Percentiles rank a stretch among this genome's conserved stretches.
These are phyloP conservation scores for Daedaleopsis nitida DNA, from an alignment of 768 basidiomycete genomes.

Conservation along the genomic window DNA sequence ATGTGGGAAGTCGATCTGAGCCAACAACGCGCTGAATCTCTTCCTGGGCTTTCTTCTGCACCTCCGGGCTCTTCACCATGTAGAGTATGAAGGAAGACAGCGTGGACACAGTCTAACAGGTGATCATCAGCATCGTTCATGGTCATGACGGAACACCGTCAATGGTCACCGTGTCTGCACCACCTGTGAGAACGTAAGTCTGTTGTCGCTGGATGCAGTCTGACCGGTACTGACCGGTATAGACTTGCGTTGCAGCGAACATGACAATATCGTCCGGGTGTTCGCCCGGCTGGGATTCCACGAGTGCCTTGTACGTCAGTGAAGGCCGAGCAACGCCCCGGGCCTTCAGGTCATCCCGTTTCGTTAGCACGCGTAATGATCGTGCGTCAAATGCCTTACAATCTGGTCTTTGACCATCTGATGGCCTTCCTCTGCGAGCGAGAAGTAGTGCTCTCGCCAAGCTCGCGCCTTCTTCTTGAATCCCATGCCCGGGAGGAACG, in stretches of 20 bases:
- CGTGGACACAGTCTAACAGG: conserved; percentile 13
- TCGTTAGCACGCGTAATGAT: too few relatives aligned
- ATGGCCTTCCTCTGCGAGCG: conserved; percentile 9
- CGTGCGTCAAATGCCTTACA: neutral
- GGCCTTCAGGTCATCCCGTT: neutral
- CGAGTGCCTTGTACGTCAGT: conserved; percentile 1
- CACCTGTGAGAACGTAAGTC: neutral
- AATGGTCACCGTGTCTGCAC: conserved; percentile 3
- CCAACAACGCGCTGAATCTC: conserved; percentile 33
- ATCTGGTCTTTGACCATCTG: conserved; percentile 11
- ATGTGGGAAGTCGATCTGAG: conserved; percentile 23
- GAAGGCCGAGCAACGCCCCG: conserved; percentile 3
- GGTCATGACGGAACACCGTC: neutral
- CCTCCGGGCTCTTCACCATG: conserved; percentile 28
- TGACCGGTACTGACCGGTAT: neutral
- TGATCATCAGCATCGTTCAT: neutral
- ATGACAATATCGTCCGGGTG: conserved; percentile 10
- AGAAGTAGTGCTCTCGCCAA: conserved; percentile 15
- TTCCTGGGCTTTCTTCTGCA: conserved; percentile 27
- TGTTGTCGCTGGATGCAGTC: neutral
- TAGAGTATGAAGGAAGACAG: conserved; percentile 24
- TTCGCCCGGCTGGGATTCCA: neutral
- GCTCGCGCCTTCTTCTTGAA: conserved; percentile 24
- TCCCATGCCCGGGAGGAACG: conserved; percentile 27
- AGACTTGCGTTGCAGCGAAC: conserved; percentile 11